Evolutionary conservation across 495 filamentous ascomycete genomes (phyloP).

Genomic region (Tuber microsphaerosporum): DNA sequence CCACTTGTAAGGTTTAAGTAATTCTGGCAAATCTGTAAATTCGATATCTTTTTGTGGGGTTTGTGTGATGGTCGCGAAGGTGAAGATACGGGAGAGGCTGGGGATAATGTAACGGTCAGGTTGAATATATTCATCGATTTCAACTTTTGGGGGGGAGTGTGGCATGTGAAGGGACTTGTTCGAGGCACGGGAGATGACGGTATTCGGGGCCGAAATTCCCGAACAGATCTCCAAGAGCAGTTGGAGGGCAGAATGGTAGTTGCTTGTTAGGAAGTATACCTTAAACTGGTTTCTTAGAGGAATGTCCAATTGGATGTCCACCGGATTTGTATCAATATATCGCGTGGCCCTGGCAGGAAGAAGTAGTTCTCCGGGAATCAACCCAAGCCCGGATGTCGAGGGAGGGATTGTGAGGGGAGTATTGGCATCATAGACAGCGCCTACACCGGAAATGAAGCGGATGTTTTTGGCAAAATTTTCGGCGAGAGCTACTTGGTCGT

Average conservation of each 20-base stretch:
- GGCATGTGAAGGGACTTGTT: constrained; percentile 53
- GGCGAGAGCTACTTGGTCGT: constrained; percentile 52
- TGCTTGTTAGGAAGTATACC: constrained; percentile 57
- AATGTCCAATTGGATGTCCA: constrained; percentile 66
- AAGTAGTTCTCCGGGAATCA: constrained; percentile 55
- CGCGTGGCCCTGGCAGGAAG: constrained; percentile 58
- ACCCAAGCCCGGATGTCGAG: constrained; percentile 30
- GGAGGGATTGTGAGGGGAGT: constrained; percentile 34
- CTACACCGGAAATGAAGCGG: constrained; percentile 60
- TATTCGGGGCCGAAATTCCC: constrained; percentile 44
- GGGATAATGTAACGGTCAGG: constrained; percentile 55
- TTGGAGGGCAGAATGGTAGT: constrained; percentile 48
- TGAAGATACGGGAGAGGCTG: constrained; percentile 52
- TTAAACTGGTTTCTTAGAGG: constrained; percentile 63
- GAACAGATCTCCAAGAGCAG: constrained; percentile 54
- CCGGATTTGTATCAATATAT: constrained; percentile 63
- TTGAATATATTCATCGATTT: constrained; percentile 53
- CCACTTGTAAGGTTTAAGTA: constrained; percentile 58
- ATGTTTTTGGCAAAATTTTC: constrained; percentile 61
- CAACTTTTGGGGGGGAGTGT: constrained; percentile 47
- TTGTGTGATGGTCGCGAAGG: constrained; percentile 53
- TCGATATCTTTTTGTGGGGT: constrained; percentile 55
- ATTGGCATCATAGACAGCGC: constrained; percentile 56
- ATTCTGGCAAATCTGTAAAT: constrained; percentile 53
- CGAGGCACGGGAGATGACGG: constrained; percentile 49